phyloP scores from a whole-genome alignment of 75 land plant species.

The Larix kaempferi region DNA sequence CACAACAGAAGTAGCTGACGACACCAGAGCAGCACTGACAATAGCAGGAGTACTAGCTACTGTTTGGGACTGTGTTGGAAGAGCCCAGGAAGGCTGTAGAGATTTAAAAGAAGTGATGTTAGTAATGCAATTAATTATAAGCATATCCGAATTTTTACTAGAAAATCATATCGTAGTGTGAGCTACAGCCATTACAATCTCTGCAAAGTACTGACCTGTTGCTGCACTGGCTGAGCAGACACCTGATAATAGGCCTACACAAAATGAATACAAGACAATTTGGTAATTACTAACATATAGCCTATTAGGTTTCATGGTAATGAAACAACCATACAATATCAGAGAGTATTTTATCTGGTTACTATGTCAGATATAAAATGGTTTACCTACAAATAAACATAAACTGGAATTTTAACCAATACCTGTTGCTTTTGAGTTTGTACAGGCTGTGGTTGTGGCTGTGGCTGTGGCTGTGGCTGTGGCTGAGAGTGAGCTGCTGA shows the following conservation, averaged over 20 bases:
- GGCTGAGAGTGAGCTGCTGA: constrained; percentile 31
- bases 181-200: background rate
- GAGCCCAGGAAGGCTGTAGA: constrained; percentile 31
- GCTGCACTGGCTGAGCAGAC: constrained; percentile 21
- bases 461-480: constrained; percentile 24
- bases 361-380: background rate
- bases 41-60: constrained; percentile 16
- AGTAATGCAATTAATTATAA: background rate
- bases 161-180: background rate
- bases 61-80: constrained; percentile 19
- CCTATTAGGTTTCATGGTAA: background rate
- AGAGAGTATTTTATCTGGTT: background rate
- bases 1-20: constrained; percentile 19
- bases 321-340: background rate
- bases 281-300: background rate
- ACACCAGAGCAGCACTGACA: constrained; percentile 14
- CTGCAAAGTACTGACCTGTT: constrained; percentile 10
- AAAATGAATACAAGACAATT: constrained; percentile 11
- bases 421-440: constrained; percentile 68
- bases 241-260: constrained; percentile 35
- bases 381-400: too few species aligned
- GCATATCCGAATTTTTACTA: background rate
- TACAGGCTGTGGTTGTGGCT: constrained; percentile 8
- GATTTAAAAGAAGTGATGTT: background rate
- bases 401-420: background rate